A percentile compares a stretch with the other conserved stretches of the same genome.
Evolutionary conservation across 2,329 filamentous ascomycete genomes (phyloP).

Genomic region (Neocatenulostroma microsporum): DNA sequence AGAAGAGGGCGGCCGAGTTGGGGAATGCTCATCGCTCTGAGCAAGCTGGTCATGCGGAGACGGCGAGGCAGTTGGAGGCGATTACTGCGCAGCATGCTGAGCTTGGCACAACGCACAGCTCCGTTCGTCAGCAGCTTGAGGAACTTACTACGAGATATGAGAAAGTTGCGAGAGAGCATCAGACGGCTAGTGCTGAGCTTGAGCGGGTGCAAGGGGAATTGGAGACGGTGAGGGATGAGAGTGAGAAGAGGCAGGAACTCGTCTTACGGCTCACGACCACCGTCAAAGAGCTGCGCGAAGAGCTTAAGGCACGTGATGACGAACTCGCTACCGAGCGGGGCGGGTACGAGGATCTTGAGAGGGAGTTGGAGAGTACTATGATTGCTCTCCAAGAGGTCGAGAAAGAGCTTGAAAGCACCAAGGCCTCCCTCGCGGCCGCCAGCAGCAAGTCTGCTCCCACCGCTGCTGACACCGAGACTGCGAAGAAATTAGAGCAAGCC

Average conservation of each 20-base stretch:
- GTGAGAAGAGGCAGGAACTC: conserved; percentile 38
- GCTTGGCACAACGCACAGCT: conserved; percentile 19
- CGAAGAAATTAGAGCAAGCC: conserved; percentile 9
- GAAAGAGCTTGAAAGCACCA: conserved; percentile 20
- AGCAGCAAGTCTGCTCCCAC: background rate
- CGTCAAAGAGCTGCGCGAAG: conserved; percentile 20
- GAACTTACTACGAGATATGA: conserved; percentile 16
- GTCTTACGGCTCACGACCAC: conserved; percentile 17
- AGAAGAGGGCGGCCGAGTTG: conserved; percentile 22
- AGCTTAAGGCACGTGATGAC: conserved; percentile 23
- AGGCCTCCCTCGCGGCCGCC: conserved; percentile 3
- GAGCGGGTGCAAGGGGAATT: conserved; percentile 18
- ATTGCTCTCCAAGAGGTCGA: conserved; percentile 14
- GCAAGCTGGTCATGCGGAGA: conserved; percentile 21
- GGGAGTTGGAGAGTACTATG: conserved; percentile 22
- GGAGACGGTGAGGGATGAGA: conserved; percentile 15
- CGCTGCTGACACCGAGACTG: conserved; percentile 5
- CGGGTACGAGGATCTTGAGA: conserved; percentile 26
- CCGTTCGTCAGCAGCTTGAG: conserved; percentile 18
- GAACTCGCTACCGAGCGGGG: conserved; percentile 25
- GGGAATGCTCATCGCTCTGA: conserved; percentile 25
- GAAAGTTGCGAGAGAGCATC: conserved; percentile 10
- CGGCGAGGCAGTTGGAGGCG: conserved; percentile 28
- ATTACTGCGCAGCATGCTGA: conserved; percentile 20
- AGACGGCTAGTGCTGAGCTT: conserved; percentile 9